Percentiles rank a stretch among this genome's conserved stretches.
Evolutionary conservation across 345 rosid genomes (phyloP).

Genomic region (Lenwebbia sp.): DNA sequence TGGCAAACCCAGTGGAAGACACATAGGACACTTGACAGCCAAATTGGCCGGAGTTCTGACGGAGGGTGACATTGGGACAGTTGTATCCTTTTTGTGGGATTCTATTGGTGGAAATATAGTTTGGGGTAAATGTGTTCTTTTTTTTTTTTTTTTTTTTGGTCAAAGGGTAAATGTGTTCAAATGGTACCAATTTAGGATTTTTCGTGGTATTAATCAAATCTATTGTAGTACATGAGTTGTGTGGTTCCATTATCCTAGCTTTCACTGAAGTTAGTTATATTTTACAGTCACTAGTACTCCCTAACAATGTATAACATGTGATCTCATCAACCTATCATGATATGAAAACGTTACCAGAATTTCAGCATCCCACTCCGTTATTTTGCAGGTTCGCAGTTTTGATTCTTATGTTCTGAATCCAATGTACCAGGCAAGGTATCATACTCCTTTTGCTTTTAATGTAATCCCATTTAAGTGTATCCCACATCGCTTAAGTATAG

Average conservation of each 20-base stretch:
- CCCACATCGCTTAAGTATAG: not conserved
- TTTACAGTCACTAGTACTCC: not conserved
- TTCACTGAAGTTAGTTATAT: not conserved
- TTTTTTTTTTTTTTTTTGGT: too few relatives aligned
- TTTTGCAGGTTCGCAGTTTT: conserved; percentile 68
- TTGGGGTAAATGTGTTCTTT: not conserved
- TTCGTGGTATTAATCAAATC: not conserved
- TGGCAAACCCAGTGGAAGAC: not conserved
- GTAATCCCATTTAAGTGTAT: not conserved
- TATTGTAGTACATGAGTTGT: not conserved
- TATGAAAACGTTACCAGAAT: not conserved
- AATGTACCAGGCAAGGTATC: conserved; percentile 84
- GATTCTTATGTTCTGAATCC: conserved; percentile 59
- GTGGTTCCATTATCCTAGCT: not conserved
- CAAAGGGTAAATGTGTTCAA: not conserved
- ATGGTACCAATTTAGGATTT: not conserved
- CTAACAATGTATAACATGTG: not conserved
- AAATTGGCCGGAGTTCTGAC: not conserved
- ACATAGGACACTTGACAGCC: not conserved
- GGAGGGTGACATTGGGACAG: not conserved
- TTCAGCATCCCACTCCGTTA: not conserved
- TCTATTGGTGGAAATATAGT: not conserved
- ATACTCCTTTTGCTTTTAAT: not conserved
- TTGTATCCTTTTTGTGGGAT: not conserved
- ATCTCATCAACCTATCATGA: not conserved